Evolutionary conservation across 2,329 filamentous ascomycete genomes (phyloP).

Genomic region (Raffaelea albimanens): DNA sequence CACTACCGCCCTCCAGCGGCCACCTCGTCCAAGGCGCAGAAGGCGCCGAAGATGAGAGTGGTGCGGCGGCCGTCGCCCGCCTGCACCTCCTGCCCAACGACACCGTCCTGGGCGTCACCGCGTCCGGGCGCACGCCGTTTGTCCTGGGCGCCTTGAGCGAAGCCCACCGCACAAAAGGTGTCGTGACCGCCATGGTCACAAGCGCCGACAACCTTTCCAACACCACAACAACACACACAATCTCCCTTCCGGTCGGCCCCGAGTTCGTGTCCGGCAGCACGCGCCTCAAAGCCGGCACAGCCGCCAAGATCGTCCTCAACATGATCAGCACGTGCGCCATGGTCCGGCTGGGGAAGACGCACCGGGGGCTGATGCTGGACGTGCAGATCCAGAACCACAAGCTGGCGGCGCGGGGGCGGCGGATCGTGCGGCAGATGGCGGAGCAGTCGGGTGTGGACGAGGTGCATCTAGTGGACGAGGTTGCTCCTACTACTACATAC

Average conservation of each 20-base stretch:
- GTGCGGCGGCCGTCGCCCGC: neutral
- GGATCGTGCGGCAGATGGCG: conserved; percentile 5
- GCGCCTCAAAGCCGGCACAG: conserved; percentile 33
- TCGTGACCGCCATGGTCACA: conserved; percentile 22
- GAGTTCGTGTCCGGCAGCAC: conserved; percentile 35
- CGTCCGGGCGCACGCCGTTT: conserved; percentile 32
- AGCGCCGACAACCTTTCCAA: no score
- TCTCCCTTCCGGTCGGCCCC: conserved; percentile 16
- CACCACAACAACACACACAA: neutral
- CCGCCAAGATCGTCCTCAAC: conserved; percentile 32
- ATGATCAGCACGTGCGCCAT: conserved; percentile 34
- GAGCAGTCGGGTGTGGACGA: neutral
- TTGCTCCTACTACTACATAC: no score
- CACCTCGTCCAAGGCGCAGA: conserved; percentile 18
- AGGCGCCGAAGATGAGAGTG: conserved; percentile 4
- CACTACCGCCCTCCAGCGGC: no score
- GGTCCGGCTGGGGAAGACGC: conserved; percentile 31
- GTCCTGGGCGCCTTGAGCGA: conserved; percentile 27
- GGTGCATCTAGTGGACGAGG: neutral
- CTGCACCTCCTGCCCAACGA: conserved; percentile 15
- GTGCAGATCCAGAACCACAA: conserved; percentile 8
- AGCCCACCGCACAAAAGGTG: conserved; percentile 23
- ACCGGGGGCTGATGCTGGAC: conserved; percentile 11
- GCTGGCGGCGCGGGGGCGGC: conserved; percentile 4
- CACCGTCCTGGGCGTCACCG: conserved; percentile 30